phyloP scores from a whole-genome alignment of 768 basidiomycete species.

The Pulveroboletus sp. region DNA sequence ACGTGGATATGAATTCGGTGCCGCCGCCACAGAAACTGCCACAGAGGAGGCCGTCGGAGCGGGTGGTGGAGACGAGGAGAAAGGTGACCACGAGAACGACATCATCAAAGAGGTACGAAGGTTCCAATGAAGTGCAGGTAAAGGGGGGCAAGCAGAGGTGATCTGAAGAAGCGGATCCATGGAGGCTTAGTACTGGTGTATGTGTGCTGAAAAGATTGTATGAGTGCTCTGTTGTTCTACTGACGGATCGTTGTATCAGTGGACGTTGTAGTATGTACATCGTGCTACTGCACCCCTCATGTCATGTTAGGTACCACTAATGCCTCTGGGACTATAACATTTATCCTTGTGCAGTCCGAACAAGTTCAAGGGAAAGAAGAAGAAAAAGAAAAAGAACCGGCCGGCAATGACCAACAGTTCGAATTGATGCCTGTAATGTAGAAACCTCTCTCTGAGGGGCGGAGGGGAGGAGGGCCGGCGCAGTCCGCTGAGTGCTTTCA shows the following conservation, averaged over 20 bases:
- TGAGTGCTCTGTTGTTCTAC: neutral
- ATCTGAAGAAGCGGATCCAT: neutral
- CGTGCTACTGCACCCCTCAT: neutral
- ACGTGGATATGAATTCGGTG: constrained; percentile 5
- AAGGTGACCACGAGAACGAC: constrained; percentile 41
- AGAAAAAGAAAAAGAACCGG: too few species aligned
- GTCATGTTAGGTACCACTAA: neutral
- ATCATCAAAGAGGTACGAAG: constrained; percentile 52
- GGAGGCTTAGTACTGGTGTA: neutral
- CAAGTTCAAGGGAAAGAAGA: too few species aligned
- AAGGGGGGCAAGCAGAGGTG: neutral
- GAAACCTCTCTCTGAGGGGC: too few species aligned
- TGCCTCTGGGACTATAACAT: too few species aligned
- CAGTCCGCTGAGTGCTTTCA: too few species aligned
- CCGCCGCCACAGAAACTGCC: neutral
- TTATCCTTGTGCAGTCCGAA: too few species aligned
- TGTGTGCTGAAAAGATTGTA: neutral
- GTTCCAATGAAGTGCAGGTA: neutral
- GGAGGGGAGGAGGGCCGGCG: too few species aligned
- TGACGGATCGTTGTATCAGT: neutral
- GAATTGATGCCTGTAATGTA: too few species aligned
- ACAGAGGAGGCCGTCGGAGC: constrained; percentile 42
- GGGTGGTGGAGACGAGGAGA: constrained; percentile 57
- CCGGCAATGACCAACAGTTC: too few species aligned
- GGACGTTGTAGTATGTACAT: constrained; percentile 1